Percentiles rank a stretch among this genome's conserved stretches.
Conservation (phyloP, 2,329 filamentous ascomycete species). For the Aspergillus awamori region DNA sequence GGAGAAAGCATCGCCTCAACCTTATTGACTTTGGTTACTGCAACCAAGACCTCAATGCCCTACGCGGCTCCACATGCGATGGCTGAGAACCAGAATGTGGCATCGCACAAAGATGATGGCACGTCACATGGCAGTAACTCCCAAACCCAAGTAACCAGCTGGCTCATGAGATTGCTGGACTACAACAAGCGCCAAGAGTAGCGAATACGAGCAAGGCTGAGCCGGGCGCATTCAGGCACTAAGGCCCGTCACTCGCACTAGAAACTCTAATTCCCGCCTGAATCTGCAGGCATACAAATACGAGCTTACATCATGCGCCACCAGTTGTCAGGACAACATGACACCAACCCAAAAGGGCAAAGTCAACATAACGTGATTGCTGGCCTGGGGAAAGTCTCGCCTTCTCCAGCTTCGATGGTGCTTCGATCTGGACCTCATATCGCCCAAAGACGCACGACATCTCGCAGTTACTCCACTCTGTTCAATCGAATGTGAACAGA, state of each 20-base stretch:
- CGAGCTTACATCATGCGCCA: neutral
- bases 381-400: neutral
- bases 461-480: slow-evolving; percentile 2
- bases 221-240: neutral
- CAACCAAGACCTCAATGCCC: neutral
- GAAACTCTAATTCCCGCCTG: too few relatives aligned
- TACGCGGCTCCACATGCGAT: neutral
- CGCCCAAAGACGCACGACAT: neutral
- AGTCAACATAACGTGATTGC: slow-evolving; percentile 17
- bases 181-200: neutral
- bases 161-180: too few relatives aligned
- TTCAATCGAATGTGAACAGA: slow-evolving; percentile 1
- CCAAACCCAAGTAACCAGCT: too few relatives aligned
- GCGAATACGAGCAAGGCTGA: slow-evolving; percentile 24
- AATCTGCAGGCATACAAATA: neutral
- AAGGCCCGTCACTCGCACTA: neutral
- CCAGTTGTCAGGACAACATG: slow-evolving; percentile 19
- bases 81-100: neutral
- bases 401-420: slow-evolving; percentile 9
- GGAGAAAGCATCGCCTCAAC: neutral
- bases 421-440: slow-evolving; percentile 1
- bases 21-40: neutral
- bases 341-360: slow-evolving; percentile 15
- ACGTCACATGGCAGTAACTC: neutral
- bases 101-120: too few relatives aligned